Base-by-base conservation (phyloP, 225 moss, liverwort and hornwort species). In the Polytrichum formosum region DNA sequence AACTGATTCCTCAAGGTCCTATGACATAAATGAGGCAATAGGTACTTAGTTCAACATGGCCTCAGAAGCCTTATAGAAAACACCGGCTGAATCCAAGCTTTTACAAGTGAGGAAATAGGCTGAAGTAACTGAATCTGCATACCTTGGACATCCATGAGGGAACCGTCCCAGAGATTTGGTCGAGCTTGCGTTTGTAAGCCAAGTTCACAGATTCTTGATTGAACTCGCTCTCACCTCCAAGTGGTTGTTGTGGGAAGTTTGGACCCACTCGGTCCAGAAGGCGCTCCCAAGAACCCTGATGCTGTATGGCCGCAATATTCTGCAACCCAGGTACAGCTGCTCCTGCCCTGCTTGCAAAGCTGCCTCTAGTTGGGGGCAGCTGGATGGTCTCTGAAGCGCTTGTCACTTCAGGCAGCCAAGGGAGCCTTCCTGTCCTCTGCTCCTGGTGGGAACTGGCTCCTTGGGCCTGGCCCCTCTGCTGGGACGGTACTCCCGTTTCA, bases 221-320 rank as follows among this genome's bases (percentile, higher is more conserved):
- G 46, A 46, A 46, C 54, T 67, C 67, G 22, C 53, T 54, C 5
- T 53, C 53, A 22, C 26, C 67, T 23, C n/a, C 22, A 1, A 5
- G 25, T 54, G 5, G 26, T 5, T 16, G 67, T 18, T 23, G 23
- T 67, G 53, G 54, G 1, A 67, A 67, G 53, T 53, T 28, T 5
- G 67, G 67, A 28, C 54, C 67, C 53, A 67, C 67, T 26, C 54
- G 67, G 25, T 67, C 67, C 25, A 67, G 54, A 25, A 67, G 67
- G 26, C 54, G 16, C 54, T 63, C 62, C 23, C 21, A 63, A 16
- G 62, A 23, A 16, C 62, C 26, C 16, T 22, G 26, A 4, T 26
- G 25, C 62, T 67, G 53, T 33, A 67, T 18, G 18, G 53, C 13
- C 5, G 55, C 53, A 26, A 53, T 67, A 13, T 22, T 21, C 10